phyloP scores from a whole-genome alignment of 2,329 filamentous ascomycete species.

The Drechslerella dactyloides region DNA sequence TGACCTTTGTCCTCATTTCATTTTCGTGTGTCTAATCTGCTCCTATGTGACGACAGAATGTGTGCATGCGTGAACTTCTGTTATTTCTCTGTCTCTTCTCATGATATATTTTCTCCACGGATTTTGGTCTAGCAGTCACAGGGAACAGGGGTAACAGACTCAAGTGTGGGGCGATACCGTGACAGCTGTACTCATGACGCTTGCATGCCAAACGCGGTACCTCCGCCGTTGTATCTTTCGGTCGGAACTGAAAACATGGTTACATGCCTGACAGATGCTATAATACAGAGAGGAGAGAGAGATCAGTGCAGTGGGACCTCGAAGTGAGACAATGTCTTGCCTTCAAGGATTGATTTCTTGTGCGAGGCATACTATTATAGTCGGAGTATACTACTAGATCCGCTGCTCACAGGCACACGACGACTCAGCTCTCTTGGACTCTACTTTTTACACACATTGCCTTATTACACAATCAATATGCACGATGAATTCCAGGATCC shows the following conservation, averaged over 20 bases:
- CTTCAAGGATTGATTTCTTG: background rate
- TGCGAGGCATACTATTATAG: slow-evolving; percentile 4
- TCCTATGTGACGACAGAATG: too few relatives aligned
- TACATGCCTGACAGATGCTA: background rate
- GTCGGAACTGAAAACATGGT: background rate
- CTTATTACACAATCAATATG: too few relatives aligned
- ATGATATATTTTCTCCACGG: background rate
- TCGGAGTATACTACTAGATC: background rate
- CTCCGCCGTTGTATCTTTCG: background rate
- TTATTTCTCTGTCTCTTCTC: background rate
- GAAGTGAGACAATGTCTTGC: slow-evolving; percentile 3
- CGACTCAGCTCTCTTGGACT: background rate
- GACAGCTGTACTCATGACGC: background rate
- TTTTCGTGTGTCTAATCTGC: too few relatives aligned
- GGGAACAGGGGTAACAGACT: background rate
- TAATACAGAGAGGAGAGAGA: background rate
- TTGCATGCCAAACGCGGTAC: background rate
- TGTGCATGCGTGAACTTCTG: too few relatives aligned
- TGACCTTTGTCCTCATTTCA: too few relatives aligned
- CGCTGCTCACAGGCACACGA: background rate
- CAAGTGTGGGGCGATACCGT: background rate
- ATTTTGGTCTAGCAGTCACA: background rate
- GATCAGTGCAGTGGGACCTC: slow-evolving; percentile 6
- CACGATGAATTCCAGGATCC: too few relatives aligned
- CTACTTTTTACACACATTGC: too few relatives aligned